Conservation (phyloP, 352 stramenopile genomes). For the Globisporangium nodosum region DNA sequence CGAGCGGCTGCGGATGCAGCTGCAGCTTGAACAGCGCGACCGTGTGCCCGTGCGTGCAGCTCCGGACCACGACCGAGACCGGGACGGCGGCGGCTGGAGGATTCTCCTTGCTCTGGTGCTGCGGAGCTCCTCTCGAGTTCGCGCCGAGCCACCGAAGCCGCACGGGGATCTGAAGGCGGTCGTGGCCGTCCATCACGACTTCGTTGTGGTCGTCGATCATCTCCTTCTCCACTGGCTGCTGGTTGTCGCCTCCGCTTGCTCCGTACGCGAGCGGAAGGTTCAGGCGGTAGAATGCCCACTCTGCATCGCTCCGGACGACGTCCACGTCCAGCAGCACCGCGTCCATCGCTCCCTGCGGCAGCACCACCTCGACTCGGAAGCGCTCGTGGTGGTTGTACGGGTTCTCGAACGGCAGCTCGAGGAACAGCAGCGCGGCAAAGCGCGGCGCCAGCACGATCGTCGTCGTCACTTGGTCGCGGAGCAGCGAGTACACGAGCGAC, state of each 20-base stretch:
- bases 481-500: slow-evolving; percentile 86
- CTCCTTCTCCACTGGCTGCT: slow-evolving; percentile 73
- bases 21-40: slow-evolving; percentile 87
- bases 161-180: slow-evolving; percentile 84
- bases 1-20: slow-evolving; percentile 65
- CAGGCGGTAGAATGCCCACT: slow-evolving; percentile 82
- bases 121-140: slow-evolving; percentile 5
- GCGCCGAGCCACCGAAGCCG: slow-evolving; percentile 75
- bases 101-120: not conserved
- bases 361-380: slow-evolving; percentile 83
- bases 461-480: slow-evolving; percentile 87
- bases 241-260: not conserved
- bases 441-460: slow-evolving; percentile 73
- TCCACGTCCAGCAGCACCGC: slow-evolving; percentile 46
- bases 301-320: slow-evolving; percentile 71
- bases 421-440: slow-evolving; percentile 81
- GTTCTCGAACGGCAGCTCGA: slow-evolving; percentile 88
- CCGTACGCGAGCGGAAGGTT: slow-evolving; percentile 55
- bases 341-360: slow-evolving; percentile 25
- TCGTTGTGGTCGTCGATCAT: slow-evolving; percentile 91
- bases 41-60: slow-evolving; percentile 86
- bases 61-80: slow-evolving; percentile 76
- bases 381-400: slow-evolving; percentile 90
- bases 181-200: slow-evolving; percentile 81
- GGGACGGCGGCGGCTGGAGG: slow-evolving; percentile 14